Evolutionary conservation across 2,329 filamentous ascomycete species (phyloP), one percentile per base, ranked within the genome.

Genomic region (Cordyceps tenuipes): DNA sequence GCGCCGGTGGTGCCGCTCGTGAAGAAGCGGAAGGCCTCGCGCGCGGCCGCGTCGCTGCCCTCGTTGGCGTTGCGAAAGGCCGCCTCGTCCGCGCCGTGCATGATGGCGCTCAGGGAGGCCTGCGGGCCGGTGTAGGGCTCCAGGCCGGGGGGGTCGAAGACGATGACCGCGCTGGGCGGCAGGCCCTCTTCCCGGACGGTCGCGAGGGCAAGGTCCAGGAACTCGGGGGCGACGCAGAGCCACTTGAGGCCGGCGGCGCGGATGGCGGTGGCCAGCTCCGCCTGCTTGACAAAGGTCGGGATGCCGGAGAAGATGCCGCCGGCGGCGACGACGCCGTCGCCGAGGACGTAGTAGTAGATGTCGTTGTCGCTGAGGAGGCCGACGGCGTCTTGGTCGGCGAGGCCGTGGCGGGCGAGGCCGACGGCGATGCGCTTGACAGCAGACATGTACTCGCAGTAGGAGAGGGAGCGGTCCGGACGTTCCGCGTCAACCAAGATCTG

Each of bases 231-330:
- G n/a, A 46, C 57, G 26, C 52, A 59, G 48, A 59, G 57, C 57
- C 57, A 59, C 39, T 39, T 46, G 17, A 59, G 17, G 2, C 57
- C 57, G 2, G 57, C 47, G 10, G 48, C 26, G 1, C 17, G 36
- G 26, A 59, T 59, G 10, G 57, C 57, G 17, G 57, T 59, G 36
- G 48, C 48, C n/a, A 59, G 57, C 57, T 59, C 57, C 12, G 57
- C 57, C 48, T 59, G 48, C 39, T 46, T 59, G 48, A 59, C 57
- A 52, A 59, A 59, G 19, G 57, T 59, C 48, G 57, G 57, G n/a
- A 59, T 26, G 9, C 57, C 57, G 3, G 57, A 3, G 26, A 34
- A 59, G 17, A 59, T 39, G 39, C 36, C 57, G 3, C 57, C 57
- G 1, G 48, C 57, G 13, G 57, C 57, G 8, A 59, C 36, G 21